phyloP scores from a whole-genome alignment of 106 monocot species.

The Triglochin maritima region DNA sequence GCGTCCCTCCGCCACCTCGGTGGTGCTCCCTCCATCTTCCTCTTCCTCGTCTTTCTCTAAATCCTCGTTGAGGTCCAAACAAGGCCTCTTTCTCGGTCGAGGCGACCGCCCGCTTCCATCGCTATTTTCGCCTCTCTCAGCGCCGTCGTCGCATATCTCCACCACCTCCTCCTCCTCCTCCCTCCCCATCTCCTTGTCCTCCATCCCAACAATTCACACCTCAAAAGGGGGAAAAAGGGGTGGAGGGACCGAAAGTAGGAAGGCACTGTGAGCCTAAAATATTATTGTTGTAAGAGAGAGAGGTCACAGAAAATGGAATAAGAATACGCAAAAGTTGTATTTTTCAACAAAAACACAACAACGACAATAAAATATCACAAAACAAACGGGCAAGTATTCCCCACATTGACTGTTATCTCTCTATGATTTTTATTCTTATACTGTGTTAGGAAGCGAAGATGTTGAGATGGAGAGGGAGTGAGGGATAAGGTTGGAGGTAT shows the following conservation, averaged over 20 bases:
- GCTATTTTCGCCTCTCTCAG: slow-evolving; percentile 16
- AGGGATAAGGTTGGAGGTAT: neutral
- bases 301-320: slow-evolving; percentile 3
- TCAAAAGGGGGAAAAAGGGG: neutral
- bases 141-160: slow-evolving; percentile 30
- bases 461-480: neutral
- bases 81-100: slow-evolving; percentile 2
- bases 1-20: slow-evolving; percentile 25
- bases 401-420: slow-evolving; percentile 31
- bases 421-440: neutral
- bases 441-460: neutral
- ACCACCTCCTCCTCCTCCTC: slow-evolving; percentile 39
- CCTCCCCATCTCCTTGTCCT: slow-evolving; percentile 19
- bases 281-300: slow-evolving; percentile 4
- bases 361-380: slow-evolving; percentile 6
- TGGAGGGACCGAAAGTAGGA: slow-evolving; percentile 6
- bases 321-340: slow-evolving; percentile 1
- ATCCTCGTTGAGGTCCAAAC: slow-evolving; percentile 57
- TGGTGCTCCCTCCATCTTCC: slow-evolving; percentile 33
- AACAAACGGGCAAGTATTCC: slow-evolving; percentile 33
- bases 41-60: slow-evolving; percentile 10
- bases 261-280: slow-evolving; percentile 16
- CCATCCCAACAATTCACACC: slow-evolving; percentile 5
- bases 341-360: slow-evolving; percentile 4
- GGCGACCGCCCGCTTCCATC: neutral